Conservation (phyloP, 169 alveolate genomes). For the Plasmodium falciparum region DNA sequence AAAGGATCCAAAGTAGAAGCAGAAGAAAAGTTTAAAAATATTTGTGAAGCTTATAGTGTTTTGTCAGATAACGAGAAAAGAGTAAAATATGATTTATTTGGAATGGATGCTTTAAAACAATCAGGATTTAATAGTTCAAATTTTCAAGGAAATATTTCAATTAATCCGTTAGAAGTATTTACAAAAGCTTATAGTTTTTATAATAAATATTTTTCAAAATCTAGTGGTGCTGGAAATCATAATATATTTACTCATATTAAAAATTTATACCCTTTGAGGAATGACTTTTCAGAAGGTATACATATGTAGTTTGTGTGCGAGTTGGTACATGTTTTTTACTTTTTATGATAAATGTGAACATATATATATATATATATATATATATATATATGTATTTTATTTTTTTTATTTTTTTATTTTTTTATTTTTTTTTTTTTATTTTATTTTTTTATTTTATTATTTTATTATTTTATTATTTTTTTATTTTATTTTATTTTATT, state of each 20-base stretch:
- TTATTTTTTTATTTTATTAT: too few species aligned
- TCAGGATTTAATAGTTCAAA: conserved; percentile 79
- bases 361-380: neutral
- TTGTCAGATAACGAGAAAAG: conserved; percentile 96
- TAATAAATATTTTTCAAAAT: conserved; percentile 80
- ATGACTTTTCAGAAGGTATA: neutral
- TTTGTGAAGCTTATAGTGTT: conserved; percentile 96
- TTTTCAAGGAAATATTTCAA: conserved; percentile 79
- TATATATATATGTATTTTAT: too few species aligned
- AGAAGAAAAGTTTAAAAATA: conserved; percentile 93
- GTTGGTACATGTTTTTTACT: too few species aligned
- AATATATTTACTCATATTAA: conserved; percentile 81
- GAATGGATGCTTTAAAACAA: conserved; percentile 96
- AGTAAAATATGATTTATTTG: conserved; percentile 95
- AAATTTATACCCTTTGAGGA: conserved; percentile 66
- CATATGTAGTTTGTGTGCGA: too few species aligned
- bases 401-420: neutral
- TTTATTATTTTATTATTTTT: too few species aligned
- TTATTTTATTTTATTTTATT: too few species aligned
- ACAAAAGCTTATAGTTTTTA: conserved; percentile 87
- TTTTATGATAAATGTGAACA: too few species aligned
- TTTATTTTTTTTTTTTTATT: neutral
- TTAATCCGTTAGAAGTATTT: conserved; percentile 89
- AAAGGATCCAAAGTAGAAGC: conserved; percentile 82
- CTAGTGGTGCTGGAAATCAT: conserved; percentile 83